Conservation (phyloP, 805 yeast species). For the Jamesozyma rosinii region DNA sequence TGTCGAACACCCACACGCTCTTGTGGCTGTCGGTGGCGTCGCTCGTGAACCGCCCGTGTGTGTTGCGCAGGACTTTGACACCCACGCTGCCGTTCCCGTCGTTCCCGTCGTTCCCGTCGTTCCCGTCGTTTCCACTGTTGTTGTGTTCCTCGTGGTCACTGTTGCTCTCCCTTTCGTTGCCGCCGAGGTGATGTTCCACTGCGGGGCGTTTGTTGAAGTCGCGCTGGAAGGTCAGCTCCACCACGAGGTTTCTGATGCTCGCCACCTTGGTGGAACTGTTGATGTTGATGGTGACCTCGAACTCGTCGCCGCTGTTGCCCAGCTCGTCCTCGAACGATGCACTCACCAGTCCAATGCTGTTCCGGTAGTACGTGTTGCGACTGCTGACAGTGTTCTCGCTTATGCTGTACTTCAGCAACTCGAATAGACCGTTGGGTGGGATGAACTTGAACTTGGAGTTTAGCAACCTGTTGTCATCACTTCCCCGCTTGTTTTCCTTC, state of each 20-base stretch:
- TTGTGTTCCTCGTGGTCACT: not conserved
- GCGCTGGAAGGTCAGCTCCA: conserved; percentile 30
- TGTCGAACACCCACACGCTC: conserved; percentile 52
- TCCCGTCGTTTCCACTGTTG: not conserved
- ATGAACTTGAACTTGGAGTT: conserved; percentile 43
- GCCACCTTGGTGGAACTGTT: conserved; percentile 37
- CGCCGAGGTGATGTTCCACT: not conserved
- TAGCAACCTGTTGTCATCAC: not conserved
- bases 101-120: conserved; percentile 3
- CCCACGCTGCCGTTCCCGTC: conserved; percentile 16
- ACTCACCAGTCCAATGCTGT: conserved; percentile 21
- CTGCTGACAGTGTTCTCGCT: not conserved
- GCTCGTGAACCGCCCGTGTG: conserved; percentile 68
- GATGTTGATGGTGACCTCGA: conserved; percentile 30
- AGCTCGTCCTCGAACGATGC: conserved; percentile 27
- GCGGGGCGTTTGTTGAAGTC: not conserved
- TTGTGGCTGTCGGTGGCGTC: conserved; percentile 37
- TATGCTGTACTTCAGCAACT: conserved; percentile 48
- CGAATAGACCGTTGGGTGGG: conserved; percentile 80
- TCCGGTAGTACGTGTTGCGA: conserved; percentile 10
- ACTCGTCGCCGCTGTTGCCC: conserved; percentile 33
- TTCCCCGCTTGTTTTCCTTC: not conserved
- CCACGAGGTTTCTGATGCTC: conserved; percentile 38
- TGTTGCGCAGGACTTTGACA: conserved; percentile 51
- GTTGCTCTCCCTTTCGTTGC: conserved; percentile 5